Evolutionary conservation across 1,139 yeast species (phyloP), one percentile per base, ranked within the genome.

Genomic region (Kluyveromyces sp.): DNA sequence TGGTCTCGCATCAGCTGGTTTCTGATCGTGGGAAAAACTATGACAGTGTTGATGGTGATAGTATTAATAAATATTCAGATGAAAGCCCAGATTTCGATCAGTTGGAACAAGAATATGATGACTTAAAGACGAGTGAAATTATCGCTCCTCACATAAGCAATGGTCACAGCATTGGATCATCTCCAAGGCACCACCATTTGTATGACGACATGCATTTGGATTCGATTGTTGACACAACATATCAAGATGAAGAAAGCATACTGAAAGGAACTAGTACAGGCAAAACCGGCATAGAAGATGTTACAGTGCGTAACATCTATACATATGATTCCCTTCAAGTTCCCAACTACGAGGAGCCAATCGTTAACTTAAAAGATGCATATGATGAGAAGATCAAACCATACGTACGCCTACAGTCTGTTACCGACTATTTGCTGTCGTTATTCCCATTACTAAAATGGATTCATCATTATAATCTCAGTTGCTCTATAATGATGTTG

Each of bases 401-500:
- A 2, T 43, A 51, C 32, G 39, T 57, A 30, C 53, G 55, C 4
- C 38, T 50, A 25, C 42, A 42, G 4, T 32, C 53, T 3, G 53
- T 50, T 4, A 45, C 48, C 21, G 48, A 68, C 37, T 89, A 89
- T 58, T 48, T 81, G 3, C 51, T 69, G 25, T 81, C 92, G 1
- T 63, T 89, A 39, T 86, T 89, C 63, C 97, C 97, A 4, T 81
- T 90, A 41, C 65, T 78, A 2, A 69, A 71, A 26, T 89, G 97
- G 97, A 79, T 89, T 47, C 77, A 83, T 51, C 86, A 88, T 60
- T 90, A 89, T 67, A 90, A 90, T 60, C 60, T 72, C 15, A 74
- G 74, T 41, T 90, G 97, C 70, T 83, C 25, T 77, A 79, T 50
- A 79, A 90, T 41, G 97, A 90, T 66, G 66, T 89, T 52, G 81